Evolutionary conservation across 495 filamentous ascomycete species (phyloP).

Genomic region (Usnea hakonensis): DNA sequence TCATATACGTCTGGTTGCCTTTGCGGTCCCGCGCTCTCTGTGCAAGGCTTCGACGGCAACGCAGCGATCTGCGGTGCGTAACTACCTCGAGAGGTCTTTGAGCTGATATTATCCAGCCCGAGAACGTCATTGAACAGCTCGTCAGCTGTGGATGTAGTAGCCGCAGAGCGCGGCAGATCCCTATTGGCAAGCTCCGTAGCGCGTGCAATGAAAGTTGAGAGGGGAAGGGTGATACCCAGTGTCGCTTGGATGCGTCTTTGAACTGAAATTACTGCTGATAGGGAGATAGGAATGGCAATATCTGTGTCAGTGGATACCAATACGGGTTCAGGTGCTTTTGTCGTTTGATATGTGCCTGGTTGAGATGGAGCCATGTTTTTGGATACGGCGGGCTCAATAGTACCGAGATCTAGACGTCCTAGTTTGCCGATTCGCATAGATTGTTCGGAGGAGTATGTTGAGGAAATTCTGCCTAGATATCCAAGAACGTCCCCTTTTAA

Average conservation of each 20-base stretch:
- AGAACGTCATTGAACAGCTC: constrained; percentile 87
- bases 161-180: constrained; percentile 59
- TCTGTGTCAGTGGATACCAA: constrained; percentile 38
- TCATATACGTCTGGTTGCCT: constrained; percentile 65
- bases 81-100: constrained; percentile 45
- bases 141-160: constrained; percentile 55
- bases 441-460: constrained; percentile 60
- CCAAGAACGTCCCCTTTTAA: constrained; percentile 94
- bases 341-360: constrained; percentile 1
- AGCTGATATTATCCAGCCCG: constrained; percentile 55
- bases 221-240: constrained; percentile 69
- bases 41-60: constrained; percentile 33
- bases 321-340: constrained; percentile 35
- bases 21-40: constrained; percentile 22
- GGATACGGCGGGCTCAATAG: constrained; percentile 76
- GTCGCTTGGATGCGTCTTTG: constrained; percentile 71
- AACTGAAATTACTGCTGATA: constrained; percentile 65
- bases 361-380: constrained; percentile 10
- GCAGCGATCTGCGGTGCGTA: constrained; percentile 71
- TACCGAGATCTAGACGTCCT: constrained; percentile 80
- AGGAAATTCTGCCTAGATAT: constrained; percentile 68
- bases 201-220: constrained; percentile 79
- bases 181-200: constrained; percentile 82
- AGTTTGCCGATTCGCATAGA: constrained; percentile 64
- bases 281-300: constrained; percentile 64